These are phyloP conservation scores for Clonostachys sp. DNA, from an alignment of 2,329 filamentous ascomycete genomes.

Conservation along the genomic window DNA sequence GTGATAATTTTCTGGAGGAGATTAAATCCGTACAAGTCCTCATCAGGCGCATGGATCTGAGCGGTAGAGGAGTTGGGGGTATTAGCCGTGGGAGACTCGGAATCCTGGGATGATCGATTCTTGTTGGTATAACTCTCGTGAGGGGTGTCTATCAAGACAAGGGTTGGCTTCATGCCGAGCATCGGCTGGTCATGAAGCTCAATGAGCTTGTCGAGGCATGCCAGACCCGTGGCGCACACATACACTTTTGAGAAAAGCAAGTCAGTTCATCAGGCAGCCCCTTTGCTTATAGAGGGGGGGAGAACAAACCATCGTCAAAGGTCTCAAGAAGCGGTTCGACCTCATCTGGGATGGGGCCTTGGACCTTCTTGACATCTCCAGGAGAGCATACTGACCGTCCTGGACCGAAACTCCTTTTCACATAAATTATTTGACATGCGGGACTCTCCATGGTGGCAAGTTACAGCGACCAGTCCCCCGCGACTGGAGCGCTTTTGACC, in stretches of 20 bases:
- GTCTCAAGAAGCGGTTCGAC: slow-evolving; percentile 44
- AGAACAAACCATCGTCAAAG: slow-evolving; percentile 46
- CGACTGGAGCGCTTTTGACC: slow-evolving; percentile 45
- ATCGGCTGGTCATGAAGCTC: slow-evolving; percentile 47
- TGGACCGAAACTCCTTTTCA: slow-evolving; percentile 47
- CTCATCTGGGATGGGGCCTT: slow-evolving; percentile 37
- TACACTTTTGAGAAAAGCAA: slow-evolving; percentile 33
- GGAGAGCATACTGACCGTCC: slow-evolving; percentile 34
- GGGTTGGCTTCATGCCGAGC: slow-evolving; percentile 48
- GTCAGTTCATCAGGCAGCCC: background rate
- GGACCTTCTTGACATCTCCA: slow-evolving; percentile 20
- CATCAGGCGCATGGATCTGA: slow-evolving; percentile 35
- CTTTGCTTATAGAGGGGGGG: background rate
- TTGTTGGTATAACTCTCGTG: slow-evolving; percentile 25
- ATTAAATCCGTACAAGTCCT: slow-evolving; percentile 49
- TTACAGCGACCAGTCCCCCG: slow-evolving; percentile 52
- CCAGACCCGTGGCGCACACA: slow-evolving; percentile 45
- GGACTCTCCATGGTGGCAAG: slow-evolving; percentile 53
- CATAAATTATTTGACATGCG: slow-evolving; percentile 55
- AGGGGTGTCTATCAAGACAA: slow-evolving; percentile 53
- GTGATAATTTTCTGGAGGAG: slow-evolving; percentile 53
- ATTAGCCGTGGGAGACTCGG: slow-evolving; percentile 2
- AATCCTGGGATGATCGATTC: slow-evolving; percentile 8
- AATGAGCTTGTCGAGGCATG: slow-evolving; percentile 48
- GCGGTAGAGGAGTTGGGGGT: slow-evolving; percentile 12